phyloP scores from a whole-genome alignment of 2,329 filamentous ascomycete species.

The Trichoderma citrinoviride region DNA sequence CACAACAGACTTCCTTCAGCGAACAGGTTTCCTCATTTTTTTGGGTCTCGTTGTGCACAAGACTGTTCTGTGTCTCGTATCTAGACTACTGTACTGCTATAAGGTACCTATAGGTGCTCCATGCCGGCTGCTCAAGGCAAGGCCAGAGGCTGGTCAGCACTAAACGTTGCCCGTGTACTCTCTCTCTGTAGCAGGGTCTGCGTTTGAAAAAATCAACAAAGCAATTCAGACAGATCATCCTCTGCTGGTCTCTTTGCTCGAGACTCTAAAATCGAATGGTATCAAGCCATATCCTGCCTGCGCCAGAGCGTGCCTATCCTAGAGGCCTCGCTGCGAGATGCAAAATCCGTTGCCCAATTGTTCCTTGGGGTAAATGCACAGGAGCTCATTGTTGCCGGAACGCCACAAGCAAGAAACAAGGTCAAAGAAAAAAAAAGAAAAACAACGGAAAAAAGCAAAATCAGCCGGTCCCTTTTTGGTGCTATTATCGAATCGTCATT shows the following conservation, averaged over 20 bases:
- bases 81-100: slow-evolving; percentile 9
- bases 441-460: slow-evolving; percentile 8
- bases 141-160: background rate
- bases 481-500: slow-evolving; percentile 20
- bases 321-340: slow-evolving; percentile 21
- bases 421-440: background rate
- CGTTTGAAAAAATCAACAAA: slow-evolving; percentile 11
- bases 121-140: background rate
- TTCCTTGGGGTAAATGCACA: slow-evolving; percentile 23
- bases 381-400: slow-evolving; percentile 17
- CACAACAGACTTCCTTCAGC: background rate
- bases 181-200: background rate
- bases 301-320: slow-evolving; percentile 22
- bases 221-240: slow-evolving; percentile 10
- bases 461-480: slow-evolving; percentile 21
- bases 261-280: slow-evolving; percentile 23
- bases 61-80: background rate
- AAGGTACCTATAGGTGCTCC: background rate
- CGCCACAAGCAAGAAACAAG: background rate
- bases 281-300: slow-evolving; percentile 24
- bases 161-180: background rate
- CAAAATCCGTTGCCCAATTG: slow-evolving; percentile 22
- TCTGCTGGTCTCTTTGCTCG: slow-evolving; percentile 17
- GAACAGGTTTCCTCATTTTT: background rate
- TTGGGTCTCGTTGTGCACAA: background rate